Evolutionary conservation across 1,284 basidiomycete genomes (phyloP).

Genomic region (Jaminaea rosea): DNA sequence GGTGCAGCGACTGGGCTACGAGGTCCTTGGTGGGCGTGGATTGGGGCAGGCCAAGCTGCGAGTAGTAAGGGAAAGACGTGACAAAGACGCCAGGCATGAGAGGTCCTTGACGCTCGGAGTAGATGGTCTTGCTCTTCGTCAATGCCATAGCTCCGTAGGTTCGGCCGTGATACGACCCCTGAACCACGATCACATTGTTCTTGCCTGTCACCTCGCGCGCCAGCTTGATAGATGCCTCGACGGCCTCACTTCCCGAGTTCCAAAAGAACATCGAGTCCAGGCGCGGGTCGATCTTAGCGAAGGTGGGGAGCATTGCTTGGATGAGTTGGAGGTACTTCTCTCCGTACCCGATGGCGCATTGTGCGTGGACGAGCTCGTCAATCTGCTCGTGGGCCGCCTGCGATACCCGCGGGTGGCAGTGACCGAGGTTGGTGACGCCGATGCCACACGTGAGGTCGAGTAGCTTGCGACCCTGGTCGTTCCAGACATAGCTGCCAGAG

Average conservation of each 20-base stretch:
- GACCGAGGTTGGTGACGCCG: constrained; percentile 41
- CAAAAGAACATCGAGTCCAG: constrained; percentile 71
- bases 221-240: constrained; percentile 70
- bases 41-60: constrained; percentile 64
- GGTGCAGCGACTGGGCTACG: constrained; percentile 63
- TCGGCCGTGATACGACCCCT: constrained; percentile 50
- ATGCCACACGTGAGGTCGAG: constrained; percentile 43
- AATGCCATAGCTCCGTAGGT: constrained; percentile 68
- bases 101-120: constrained; percentile 67
- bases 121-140: constrained; percentile 82
- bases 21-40: constrained; percentile 61
- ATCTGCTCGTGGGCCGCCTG: constrained; percentile 36
- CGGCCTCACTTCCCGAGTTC: constrained; percentile 87
- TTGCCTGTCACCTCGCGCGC: constrained; percentile 65
- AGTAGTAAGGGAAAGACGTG: constrained; percentile 85
- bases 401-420: constrained; percentile 41
- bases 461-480: constrained; percentile 30
- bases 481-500: constrained; percentile 32
- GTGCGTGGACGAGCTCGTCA: constrained; percentile 37
- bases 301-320: constrained; percentile 59
- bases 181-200: constrained; percentile 83
- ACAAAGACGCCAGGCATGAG: constrained; percentile 79
- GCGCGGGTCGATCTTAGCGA: constrained; percentile 54
- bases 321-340: constrained; percentile 31
- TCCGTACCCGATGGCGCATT: constrained; percentile 32